Base-by-base conservation (phyloP, 75 land plant species). In the Selaginella tamariscina region DNA sequence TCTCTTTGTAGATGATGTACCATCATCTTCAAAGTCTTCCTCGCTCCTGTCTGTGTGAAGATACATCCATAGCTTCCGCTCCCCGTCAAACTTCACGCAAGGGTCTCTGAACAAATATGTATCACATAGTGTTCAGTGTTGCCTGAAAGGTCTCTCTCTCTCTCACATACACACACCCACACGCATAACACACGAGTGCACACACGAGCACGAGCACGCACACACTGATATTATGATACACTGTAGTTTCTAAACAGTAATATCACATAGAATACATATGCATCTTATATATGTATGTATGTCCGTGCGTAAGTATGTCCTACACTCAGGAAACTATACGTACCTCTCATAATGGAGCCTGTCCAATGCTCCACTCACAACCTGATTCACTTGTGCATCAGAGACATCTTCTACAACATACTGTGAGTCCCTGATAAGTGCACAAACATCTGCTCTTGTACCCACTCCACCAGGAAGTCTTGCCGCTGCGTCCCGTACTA, bases 1-100 rank as follows among this genome's bases (percentile, higher is more conserved):
- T 77, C 89, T 88, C 68, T 90, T 95, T 56, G 99, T 95, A 26
- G 96, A 89, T n/a, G 96, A 87, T 44, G 99, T 90, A 28, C 97
- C 99, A 78, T 95, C 99, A 78, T 95, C 99, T 71, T 95, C 99
- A 84, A 95, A 95, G 74, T 95, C 99, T 73, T 89, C 96, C 69
- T 95, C 99, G 65, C 80, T 85, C 70, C 97, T 87, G 2, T 95
- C 91, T 57, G 85, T 83, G 71, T 95, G 99, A 54, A 95, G 71
- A 65, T 95, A 95, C 32, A 87, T 89, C 99, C 99, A 95, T 71
- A 95, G 73, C 75, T 95, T 95, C 67, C 96, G 77, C 1, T 90
- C 99, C 0, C 82, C 81, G 71, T 87, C 88, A 76, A 73, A 89
- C 57, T 79, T 83, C 26, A 89, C 95, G 76, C 95, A 87, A 29